phyloP scores from a whole-genome alignment of 352 stramenopile species.

The Discostella stelligera region DNA sequence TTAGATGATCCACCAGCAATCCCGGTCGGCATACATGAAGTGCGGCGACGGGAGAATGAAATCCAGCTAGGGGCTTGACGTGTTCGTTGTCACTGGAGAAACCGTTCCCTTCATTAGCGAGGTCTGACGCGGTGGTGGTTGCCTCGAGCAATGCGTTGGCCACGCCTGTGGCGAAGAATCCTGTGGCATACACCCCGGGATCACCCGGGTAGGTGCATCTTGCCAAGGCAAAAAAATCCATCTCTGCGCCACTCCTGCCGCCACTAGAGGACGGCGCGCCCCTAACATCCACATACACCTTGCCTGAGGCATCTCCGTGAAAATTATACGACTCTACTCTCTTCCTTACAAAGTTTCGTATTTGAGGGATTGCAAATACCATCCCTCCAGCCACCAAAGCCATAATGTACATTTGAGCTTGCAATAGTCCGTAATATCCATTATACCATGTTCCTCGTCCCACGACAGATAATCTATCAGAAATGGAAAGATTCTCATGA shows the following conservation, averaged over 20 bases:
- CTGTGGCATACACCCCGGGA: constrained; percentile 36
- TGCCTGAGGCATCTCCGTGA: constrained; percentile 18
- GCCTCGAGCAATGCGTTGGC: constrained; percentile 22
- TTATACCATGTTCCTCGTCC: constrained; percentile 7
- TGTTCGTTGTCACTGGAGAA: not conserved
- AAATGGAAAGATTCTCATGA: constrained; percentile 15
- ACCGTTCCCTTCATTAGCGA: no score
- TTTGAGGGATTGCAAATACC: constrained; percentile 16
- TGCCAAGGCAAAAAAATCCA: constrained; percentile 8
- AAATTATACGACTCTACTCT: constrained; percentile 23
- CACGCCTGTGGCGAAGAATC: constrained; percentile 16
- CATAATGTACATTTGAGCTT: constrained; percentile 14
- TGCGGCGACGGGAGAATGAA: constrained; percentile 30
- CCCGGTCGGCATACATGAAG: constrained; percentile 15
- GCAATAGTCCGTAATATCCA: constrained; percentile 30
- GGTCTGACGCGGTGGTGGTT: not conserved
- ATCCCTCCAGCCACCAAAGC: constrained; percentile 8
- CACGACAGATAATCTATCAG: constrained; percentile 11
- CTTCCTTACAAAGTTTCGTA: constrained; percentile 9
- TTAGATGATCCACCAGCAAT: constrained; percentile 26
- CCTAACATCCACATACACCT: constrained; percentile 11
- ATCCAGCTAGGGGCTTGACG: constrained; percentile 12
- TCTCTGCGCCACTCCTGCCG: not conserved
- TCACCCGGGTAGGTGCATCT: constrained; percentile 21
- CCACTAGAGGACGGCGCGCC: not conserved